Conservation (phyloP, 495 filamentous ascomycete species). For the Hapsidospora chrysogenum region DNA sequence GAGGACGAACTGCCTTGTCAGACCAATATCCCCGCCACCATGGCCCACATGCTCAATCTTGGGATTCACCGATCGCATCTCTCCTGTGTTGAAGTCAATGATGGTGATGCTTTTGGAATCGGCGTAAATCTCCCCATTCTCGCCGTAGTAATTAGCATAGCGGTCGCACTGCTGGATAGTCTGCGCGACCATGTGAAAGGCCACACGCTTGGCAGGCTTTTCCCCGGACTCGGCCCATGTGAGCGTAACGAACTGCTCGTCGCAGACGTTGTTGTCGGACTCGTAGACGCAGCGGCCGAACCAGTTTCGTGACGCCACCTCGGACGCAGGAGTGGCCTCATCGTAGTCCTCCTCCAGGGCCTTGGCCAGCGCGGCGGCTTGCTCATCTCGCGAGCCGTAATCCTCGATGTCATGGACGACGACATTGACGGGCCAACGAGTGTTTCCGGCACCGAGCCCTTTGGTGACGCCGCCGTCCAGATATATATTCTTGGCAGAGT, state of each 20-base stretch:
- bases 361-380: slow-evolving; percentile 22
- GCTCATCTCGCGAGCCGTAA: slow-evolving; percentile 23
- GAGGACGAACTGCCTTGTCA: slow-evolving; percentile 60
- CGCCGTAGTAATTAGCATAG: slow-evolving; percentile 69
- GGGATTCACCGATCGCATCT: slow-evolving; percentile 34
- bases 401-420: slow-evolving; percentile 87
- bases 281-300: slow-evolving; percentile 93
- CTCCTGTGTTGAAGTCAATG: slow-evolving; percentile 42
- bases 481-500: slow-evolving; percentile 73
- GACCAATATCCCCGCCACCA: slow-evolving; percentile 77
- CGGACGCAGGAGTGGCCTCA: slow-evolving; percentile 21
- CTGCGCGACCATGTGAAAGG: slow-evolving; percentile 85
- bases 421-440: slow-evolving; percentile 70
- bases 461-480: slow-evolving; percentile 23
- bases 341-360: slow-evolving; percentile 56
- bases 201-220: slow-evolving; percentile 61
- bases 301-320: slow-evolving; percentile 53
- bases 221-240: slow-evolving; percentile 58
- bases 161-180: slow-evolving; percentile 77
- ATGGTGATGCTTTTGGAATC: slow-evolving; percentile 50
- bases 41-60: slow-evolving; percentile 41
- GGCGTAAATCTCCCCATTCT: slow-evolving; percentile 68
- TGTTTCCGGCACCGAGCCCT: slow-evolving; percentile 36
- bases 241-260: slow-evolving; percentile 79
- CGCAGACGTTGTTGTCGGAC: slow-evolving; percentile 76